Evolutionary conservation across 805 yeast genomes (phyloP), one percentile per base, ranked within the genome.

Genomic region (Debaryomyces castellii): DNA sequence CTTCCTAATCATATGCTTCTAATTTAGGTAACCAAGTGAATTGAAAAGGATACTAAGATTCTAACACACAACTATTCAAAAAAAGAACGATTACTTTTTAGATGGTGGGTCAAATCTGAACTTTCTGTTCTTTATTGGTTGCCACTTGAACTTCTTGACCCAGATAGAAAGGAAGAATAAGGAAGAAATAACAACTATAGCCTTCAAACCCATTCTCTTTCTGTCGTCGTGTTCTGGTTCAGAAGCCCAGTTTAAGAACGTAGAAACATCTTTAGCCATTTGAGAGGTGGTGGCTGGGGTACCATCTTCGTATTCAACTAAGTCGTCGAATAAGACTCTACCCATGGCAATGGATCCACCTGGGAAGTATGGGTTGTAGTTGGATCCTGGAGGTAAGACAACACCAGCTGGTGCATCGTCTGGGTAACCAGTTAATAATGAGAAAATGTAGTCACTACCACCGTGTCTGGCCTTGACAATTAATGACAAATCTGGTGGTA

Each of bases 331-430:
- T 70, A 94, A 80, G 49, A 92, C 98, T 78, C 99, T 88, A 67
- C 89, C 98, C 99, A 94, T 94, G 59, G 97, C 99, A 77, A 94
- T 92, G 36, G 97, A 81, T 56, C 99, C 98, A 76, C 98, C 98
- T 69, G 99, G 98, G 96, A 94, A 94, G 81, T 94, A 94, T 64
- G 99, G 99, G 82, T 94, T 94, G 77, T 94, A 94, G 85, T 94
- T 94, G 51, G 96, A 72, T 54, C 99, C 99, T 51, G 89, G 87
- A 48, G 98, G 95, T 60, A 94, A 78, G 43, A 70, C 79, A 50
- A 89, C 97, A 78, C 99, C 99, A 25, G 97, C 98, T 58, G 99
- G 99, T 51, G 96, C 87, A 52, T 94, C 98, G 40, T 94, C 99
- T 62, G 98, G 98, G 79, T 94, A 94, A 66, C 99, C 99, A 51